Evolutionary conservation across 352 stramenopile genomes (phyloP).

Genomic region (Phytophthora uliginosa): DNA sequence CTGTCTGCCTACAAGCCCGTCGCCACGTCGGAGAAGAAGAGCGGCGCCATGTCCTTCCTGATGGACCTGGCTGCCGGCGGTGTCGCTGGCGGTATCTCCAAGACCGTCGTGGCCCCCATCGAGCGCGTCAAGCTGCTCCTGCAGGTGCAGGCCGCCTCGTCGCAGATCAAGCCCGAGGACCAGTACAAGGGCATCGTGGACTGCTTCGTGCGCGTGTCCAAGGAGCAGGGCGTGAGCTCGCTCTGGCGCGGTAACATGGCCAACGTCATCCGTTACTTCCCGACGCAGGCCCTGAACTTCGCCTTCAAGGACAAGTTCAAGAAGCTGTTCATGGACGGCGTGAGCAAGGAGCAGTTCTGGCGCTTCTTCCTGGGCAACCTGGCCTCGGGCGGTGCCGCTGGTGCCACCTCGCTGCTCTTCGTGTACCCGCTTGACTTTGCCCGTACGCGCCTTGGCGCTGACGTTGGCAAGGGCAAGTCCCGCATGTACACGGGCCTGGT

Average conservation of each 20-base stretch:
- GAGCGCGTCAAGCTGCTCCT: constrained; percentile 95
- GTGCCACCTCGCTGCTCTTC: constrained; percentile 97
- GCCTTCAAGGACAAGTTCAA: constrained; percentile 97
- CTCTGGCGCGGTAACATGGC: constrained; percentile 94
- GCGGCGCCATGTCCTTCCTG: constrained; percentile 72
- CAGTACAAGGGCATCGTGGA: constrained; percentile 94
- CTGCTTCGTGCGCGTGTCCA: constrained; percentile 91
- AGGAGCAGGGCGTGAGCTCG: constrained; percentile 90
- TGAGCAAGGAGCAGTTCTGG: constrained; percentile 97
- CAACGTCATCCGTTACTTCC: constrained; percentile 96
- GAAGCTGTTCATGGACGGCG: constrained; percentile 88
- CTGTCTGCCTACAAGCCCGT: constrained; percentile 84
- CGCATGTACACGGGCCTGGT: constrained; percentile 98
- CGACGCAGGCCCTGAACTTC: constrained; percentile 94
- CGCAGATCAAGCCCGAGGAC: constrained; percentile 93
- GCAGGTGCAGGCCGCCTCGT: constrained; percentile 92
- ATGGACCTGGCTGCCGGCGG: constrained; percentile 88
- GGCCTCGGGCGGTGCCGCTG: constrained; percentile 97
- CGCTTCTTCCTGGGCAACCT: constrained; percentile 99
- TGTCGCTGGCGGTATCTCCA: constrained; percentile 90
- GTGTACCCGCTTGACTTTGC: constrained; percentile 99
- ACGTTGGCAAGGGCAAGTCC: constrained; percentile 98
- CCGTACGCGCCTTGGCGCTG: constrained; percentile 98
- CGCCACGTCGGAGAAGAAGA: constrained; percentile 80
- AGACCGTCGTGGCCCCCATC: constrained; percentile 92